Evolutionary conservation across 1,284 basidiomycete genomes (phyloP), one percentile per base, ranked within the genome.

Genomic region (Porodaedalea pini): DNA sequence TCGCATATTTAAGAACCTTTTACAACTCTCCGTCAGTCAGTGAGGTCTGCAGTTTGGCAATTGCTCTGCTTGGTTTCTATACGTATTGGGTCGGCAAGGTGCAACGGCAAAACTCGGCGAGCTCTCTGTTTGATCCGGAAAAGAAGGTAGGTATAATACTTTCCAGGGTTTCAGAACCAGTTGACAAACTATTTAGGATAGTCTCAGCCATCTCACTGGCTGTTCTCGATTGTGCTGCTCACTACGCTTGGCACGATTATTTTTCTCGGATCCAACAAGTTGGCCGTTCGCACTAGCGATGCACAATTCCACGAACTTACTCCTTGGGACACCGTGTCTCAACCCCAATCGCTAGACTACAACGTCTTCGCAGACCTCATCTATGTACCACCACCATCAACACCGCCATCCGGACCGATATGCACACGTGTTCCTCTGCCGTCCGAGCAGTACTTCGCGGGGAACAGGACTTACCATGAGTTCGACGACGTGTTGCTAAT

Each of bases 401-500:
- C 53, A 27, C 21, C 51, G 27, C 53, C 61, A 4, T 19, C 23
- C 15, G 25, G 37, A 41, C 44, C 56, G 2, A 55, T 55, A 3
- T 70, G 69, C 52, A 53, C 36, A 11, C 68, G 69, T 36, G 67
- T 59, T 34, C 62, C 68, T 25, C 57, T 68, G 13, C 61, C 52
- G 2, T 61, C 66, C 32, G 40, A 50, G 23, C 45, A 54, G 5
- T 59, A 4, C 32, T 37, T 39, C 23, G 13, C 58, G 7, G 58
- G 58, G 37, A 47, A 63, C 11, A 62, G 67, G 31, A 60, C 45
- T 15, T 74, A 75, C 56, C 68, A 69, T 47, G 65, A 67, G 10
- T 80, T 80, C 59, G 71, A 73, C 59, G 66, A 78, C 47, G 61
- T 79, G 19, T 66, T 80, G 13, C 65, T 79, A 31, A 64, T 80